Base-by-base conservation (phyloP, 2,329 filamentous ascomycete genomes). In the Colletotrichum agaves region DNA sequence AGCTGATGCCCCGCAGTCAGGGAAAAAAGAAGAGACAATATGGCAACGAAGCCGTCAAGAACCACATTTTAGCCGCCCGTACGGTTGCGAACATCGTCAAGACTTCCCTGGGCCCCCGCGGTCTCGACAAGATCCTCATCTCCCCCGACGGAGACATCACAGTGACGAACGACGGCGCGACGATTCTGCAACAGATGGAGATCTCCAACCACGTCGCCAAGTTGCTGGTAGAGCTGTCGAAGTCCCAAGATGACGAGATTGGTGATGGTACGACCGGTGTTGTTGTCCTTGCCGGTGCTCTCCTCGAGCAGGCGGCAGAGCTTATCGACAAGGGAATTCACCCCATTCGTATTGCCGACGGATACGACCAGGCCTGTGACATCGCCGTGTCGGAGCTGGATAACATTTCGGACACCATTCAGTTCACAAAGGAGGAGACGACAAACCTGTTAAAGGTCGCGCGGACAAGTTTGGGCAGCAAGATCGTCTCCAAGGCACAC, bases 251-350 rank as follows among this genome's bases (percentile, higher is more conserved):
- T 76, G 95, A 98, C 74, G 96, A 99, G 83, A 99, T 99, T 76
- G 96, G 96, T 77, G 96, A 99, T 79, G 96, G 96, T 72, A 99
- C 96, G 71, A 99, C 96, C 0, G 96, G 96, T 80, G 96, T 99
- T 13, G 96, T 99, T 58, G 97, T 99, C 55, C 84, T 99, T 73
- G 96, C 96, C 13, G 96, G 95, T 71, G 94, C 96, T 70, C 88
- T 99, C 71, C 86, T 99, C 69, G 97, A 99, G 82, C 95, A 98
- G 83, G 96, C 96, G 17, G 93, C 95, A 71, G 96, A 98, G 78
- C 88, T 99, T 74, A 98, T 99, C 79, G 97, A 99, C 87, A 99
- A 99, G 88, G 97, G 96, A 78, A 99, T 99, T 75, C 96, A 99
- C 83, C 96, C 96, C 70, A 99, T 99, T 79, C 88, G 97, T 74